Evolutionary conservation across 768 basidiomycete species (phyloP), one percentile per base, ranked within the genome.

Genomic region (Cubamyces lactineus): DNA sequence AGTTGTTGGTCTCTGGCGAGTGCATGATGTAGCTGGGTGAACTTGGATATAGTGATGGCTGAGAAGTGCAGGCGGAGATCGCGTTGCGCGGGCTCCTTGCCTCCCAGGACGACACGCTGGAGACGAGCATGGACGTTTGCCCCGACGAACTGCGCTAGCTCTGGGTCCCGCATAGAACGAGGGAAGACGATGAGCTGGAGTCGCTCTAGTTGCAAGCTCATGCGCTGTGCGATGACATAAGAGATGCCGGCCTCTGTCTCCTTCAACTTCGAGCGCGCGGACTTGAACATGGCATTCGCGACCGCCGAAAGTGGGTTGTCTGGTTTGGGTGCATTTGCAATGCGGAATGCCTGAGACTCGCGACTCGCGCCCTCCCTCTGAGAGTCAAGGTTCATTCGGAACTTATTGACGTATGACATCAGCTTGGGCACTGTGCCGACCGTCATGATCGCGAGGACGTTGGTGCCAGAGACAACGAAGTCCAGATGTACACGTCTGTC

Each of bases 251-350:
- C 73, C 59, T 88, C 89, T 15, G 81, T 79, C 73, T 91, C 91
- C 65, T 84, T 87, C 73, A 92, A 84, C 21, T 86, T 84, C 45
- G 78, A 85, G 43, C 86, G 83, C 26, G 92, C 89, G 0, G 91
- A 89, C 57, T 83, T 79, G 41, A 94, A 73, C 85, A 94, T 91
- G 30, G 92, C 90, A 64, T 90, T 86, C 1, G 93, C 92, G n/a
- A 94, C 91, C 13, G 89, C 85, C 1, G 91, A 91, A 16, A 95
- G 77, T 1, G 92, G 87, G 65, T 92, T 93, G 53, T 87, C 87
- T 7, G 89, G 89, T 68, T 84, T 88, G 5, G 89, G 87, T 5
- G 81, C 78, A n/a, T 84, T 84, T 15, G 86, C 85, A n/a, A 82
- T 80, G 23, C 88, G 80, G 79, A 91, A 95, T 1, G 88, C 86